Percentiles rank a stretch among this genome's conserved stretches.
These are phyloP conservation scores for Lasiodiplodia hormozganensis DNA, from an alignment of 2,329 filamentous ascomycete genomes.

Conservation along the genomic window DNA sequence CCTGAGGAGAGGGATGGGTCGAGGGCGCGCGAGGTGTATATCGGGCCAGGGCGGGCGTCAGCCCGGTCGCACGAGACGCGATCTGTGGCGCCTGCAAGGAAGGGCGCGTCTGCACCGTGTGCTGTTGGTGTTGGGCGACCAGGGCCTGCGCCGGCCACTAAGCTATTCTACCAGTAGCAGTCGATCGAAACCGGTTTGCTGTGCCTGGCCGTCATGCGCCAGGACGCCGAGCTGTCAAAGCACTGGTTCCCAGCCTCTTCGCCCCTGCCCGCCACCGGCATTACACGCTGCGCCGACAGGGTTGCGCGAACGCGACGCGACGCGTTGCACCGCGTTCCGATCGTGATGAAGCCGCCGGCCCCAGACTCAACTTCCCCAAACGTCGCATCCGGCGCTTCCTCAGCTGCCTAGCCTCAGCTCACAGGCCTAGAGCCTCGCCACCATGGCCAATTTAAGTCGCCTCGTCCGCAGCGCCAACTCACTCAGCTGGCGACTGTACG, in stretches of 20 bases:
- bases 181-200: neutral
- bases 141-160: slow-evolving; percentile 17
- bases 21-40: slow-evolving; percentile 25
- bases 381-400: slow-evolving; percentile 3
- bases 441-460: slow-evolving; percentile 7
- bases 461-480: neutral
- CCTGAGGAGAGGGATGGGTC: slow-evolving; percentile 8
- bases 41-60: slow-evolving; percentile 19
- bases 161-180: neutral
- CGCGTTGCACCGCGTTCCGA: slow-evolving; percentile 19
- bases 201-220: neutral
- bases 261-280: slow-evolving; percentile 13
- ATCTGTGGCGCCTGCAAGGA: slow-evolving; percentile 25
- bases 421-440: neutral
- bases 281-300: slow-evolving; percentile 4
- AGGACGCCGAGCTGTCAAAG: neutral
- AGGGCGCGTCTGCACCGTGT: slow-evolving; percentile 24
- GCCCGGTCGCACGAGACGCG: slow-evolving; percentile 11
- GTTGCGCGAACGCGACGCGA: slow-evolving; percentile 20
- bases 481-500: neutral
- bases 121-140: slow-evolving; percentile 19
- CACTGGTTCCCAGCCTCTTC: slow-evolving; percentile 9
- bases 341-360: neutral
- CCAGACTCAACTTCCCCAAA: neutral
- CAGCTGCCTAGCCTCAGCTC: slow-evolving; percentile 6